Percentiles rank a stretch among this genome's conserved stretches.
phyloP scores from a whole-genome alignment of 345 rosid species.

The Alliaria petiolata region DNA sequence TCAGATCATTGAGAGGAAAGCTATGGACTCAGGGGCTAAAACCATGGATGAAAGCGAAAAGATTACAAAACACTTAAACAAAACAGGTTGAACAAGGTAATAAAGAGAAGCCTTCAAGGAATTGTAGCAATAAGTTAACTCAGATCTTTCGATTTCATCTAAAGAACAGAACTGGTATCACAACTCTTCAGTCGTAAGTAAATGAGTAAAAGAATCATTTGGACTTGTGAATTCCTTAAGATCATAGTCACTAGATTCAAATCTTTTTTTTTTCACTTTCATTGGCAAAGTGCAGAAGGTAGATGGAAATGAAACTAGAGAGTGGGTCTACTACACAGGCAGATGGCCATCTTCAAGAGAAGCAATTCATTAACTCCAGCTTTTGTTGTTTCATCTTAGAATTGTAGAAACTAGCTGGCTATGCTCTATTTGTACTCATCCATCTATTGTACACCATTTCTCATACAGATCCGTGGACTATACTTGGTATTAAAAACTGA shows the following conservation, averaged over 20 bases:
- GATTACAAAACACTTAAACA: too few relatives aligned
- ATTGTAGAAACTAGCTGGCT: neutral
- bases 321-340: neutral
- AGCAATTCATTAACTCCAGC: neutral
- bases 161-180: neutral
- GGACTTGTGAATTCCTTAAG: neutral
- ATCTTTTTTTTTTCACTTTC: neutral
- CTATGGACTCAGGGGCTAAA: neutral
- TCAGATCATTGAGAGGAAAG: neutral
- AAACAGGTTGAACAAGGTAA: too few relatives aligned
- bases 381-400: neutral
- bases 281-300: neutral
- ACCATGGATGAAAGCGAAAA: too few relatives aligned
- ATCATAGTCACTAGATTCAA: neutral
- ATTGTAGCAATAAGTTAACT: too few relatives aligned
- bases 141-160: neutral
- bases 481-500: neutral
- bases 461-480: neutral
- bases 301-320: neutral
- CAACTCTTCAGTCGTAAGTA: neutral
- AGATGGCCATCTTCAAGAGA: neutral
- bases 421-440: neutral
- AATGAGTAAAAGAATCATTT: neutral
- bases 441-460: neutral
- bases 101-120: too few relatives aligned